phyloP scores from a whole-genome alignment of 2,329 filamentous ascomycete genomes.

The Aplosporella prunicola region DNA sequence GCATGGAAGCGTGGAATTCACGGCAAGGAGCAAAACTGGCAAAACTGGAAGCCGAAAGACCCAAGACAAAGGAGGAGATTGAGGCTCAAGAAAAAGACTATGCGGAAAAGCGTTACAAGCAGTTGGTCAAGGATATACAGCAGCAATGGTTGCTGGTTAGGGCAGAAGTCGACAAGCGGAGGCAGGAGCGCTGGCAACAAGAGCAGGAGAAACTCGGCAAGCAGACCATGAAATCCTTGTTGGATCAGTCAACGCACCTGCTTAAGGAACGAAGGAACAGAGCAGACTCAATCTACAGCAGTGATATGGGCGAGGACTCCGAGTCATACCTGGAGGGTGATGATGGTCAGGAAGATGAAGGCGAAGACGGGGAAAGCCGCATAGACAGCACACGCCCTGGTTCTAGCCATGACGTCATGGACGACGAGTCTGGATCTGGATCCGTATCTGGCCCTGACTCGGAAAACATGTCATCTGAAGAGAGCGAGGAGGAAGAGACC shows the following conservation, averaged over 20 bases:
- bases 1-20: slow-evolving; percentile 63
- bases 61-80: slow-evolving; percentile 56
- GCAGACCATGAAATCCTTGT: slow-evolving; percentile 63
- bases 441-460: not conserved
- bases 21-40: slow-evolving; percentile 43
- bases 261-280: slow-evolving; percentile 24
- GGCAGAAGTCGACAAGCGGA: slow-evolving; percentile 47
- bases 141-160: slow-evolving; percentile 51
- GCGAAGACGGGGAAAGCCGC: slow-evolving; percentile 34
- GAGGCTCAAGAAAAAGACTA: slow-evolving; percentile 65
- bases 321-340: slow-evolving; percentile 31
- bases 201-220: slow-evolving; percentile 47
- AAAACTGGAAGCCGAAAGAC: slow-evolving; percentile 6
- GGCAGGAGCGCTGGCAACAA: slow-evolving; percentile 50
- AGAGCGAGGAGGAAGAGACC: slow-evolving; percentile 35
- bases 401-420: slow-evolving; percentile 12
- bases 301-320: slow-evolving; percentile 23
- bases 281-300: slow-evolving; percentile 18
- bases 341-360: slow-evolving; percentile 30
- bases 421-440: slow-evolving; percentile 3
- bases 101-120: slow-evolving; percentile 59
- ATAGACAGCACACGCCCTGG: slow-evolving; percentile 9
- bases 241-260: slow-evolving; percentile 53
- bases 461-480: slow-evolving; percentile 11
- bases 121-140: slow-evolving; percentile 56